Percentiles rank a stretch among this genome's conserved stretches.
Conservation (phyloP, 768 basidiomycete genomes). For the Leccinum broughii region DNA sequence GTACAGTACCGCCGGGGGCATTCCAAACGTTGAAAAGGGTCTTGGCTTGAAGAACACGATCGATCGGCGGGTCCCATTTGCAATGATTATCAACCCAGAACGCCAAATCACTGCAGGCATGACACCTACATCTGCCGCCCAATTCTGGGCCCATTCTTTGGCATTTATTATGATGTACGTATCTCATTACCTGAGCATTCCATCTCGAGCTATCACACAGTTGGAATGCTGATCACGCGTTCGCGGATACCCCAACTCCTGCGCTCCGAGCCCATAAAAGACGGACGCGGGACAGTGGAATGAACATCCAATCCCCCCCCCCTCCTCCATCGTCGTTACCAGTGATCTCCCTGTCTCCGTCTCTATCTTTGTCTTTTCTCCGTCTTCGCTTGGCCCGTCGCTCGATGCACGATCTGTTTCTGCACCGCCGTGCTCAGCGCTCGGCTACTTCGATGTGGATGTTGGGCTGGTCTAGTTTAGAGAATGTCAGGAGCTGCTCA, state of each 20-base stretch:
- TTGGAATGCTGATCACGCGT: background rate
- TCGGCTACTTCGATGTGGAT: background rate
- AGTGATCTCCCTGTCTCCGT: background rate
- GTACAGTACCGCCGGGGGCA: too few species aligned
- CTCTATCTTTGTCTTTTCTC: background rate
- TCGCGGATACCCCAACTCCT: background rate
- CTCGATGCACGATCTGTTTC: background rate
- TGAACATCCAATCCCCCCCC: background rate
- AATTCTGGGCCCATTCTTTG: too few species aligned
- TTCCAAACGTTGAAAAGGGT: too few species aligned
- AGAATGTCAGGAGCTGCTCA: background rate
- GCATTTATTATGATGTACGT: background rate
- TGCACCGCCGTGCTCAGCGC: background rate
- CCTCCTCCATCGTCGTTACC: background rate
- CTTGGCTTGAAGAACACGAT: too few species aligned
- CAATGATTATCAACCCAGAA: background rate
- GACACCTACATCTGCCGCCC: too few species aligned
- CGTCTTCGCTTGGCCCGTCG: background rate
- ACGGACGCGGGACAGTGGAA: background rate
- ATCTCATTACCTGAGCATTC: background rate
- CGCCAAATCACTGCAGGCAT: too few species aligned
- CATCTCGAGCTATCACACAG: background rate
- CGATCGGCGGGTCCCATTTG: too few species aligned
- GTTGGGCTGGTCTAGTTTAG: background rate
- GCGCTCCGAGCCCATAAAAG: background rate